phyloP scores from a whole-genome alignment of 75 land plant genomes.

The Pinus tabuliformis region DNA sequence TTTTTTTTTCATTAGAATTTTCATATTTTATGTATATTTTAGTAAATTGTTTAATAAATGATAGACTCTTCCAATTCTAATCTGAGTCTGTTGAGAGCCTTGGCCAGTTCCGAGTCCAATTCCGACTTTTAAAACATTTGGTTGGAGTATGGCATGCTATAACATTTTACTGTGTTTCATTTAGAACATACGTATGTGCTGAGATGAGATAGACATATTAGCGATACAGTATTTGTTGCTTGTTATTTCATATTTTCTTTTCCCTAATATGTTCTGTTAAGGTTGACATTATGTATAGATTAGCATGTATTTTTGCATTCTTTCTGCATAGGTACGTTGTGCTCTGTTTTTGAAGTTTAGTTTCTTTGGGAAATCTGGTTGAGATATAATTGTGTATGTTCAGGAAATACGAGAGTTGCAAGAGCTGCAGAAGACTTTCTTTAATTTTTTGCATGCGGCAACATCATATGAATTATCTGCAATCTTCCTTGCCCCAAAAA shows the following conservation, averaged over 20 bases:
- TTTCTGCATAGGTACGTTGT: neutral
- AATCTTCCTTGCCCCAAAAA: constrained; percentile 68
- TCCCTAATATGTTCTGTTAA: too few species aligned
- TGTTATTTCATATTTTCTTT: neutral
- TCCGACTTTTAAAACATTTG: too few species aligned
- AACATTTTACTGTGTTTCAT: neutral
- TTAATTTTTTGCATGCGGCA: constrained; percentile 81
- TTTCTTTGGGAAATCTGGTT: neutral
- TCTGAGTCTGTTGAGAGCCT: too few species aligned
- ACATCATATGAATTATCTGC: constrained; percentile 79
- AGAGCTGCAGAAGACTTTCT: constrained; percentile 74
- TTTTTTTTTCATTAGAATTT: too few species aligned
- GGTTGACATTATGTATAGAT: neutral
- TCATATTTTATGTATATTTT: too few species aligned
- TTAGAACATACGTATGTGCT: neutral
- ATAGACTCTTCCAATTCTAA: too few species aligned
- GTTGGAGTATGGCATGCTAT: neutral
- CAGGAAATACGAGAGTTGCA: constrained; percentile 95
- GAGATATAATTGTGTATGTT: constrained; percentile 8
- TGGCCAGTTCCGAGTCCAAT: too few species aligned
- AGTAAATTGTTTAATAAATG: too few species aligned
- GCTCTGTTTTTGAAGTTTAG: neutral
- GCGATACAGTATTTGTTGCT: neutral
- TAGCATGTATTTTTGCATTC: neutral
- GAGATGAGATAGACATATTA: neutral